A percentile compares a stretch with the other conserved stretches of the same genome.
Conservation (phyloP, 2,329 filamentous ascomycete species). For the Calonectria crousiana region DNA sequence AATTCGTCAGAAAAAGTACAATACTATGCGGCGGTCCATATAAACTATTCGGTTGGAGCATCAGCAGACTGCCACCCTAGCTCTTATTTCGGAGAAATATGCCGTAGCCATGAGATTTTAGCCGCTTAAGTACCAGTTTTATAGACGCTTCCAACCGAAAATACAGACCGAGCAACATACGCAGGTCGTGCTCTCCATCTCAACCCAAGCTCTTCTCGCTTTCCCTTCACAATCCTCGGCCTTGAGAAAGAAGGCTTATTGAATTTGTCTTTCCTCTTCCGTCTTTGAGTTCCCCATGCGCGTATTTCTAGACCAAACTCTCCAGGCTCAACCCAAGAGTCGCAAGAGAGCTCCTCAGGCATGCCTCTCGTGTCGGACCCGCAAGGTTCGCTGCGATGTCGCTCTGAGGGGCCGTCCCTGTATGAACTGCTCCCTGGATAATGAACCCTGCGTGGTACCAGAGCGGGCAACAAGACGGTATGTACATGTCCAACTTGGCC, state of each 20-base stretch:
- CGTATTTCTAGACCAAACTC: not conserved
- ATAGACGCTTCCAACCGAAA: not conserved
- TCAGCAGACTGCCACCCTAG: not conserved
- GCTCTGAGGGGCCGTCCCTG: constrained; percentile 60
- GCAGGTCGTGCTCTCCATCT: not conserved
- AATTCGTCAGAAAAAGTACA: not conserved
- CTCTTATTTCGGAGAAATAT: not conserved
- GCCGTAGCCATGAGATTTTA: not conserved
- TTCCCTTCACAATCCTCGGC: not conserved
- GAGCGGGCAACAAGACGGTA: constrained; percentile 54
- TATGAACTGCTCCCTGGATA: constrained; percentile 64
- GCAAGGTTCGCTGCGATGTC: constrained; percentile 64
- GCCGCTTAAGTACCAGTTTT: not conserved
- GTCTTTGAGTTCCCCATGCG: not conserved
- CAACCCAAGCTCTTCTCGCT: not conserved
- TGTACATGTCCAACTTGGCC: not conserved
- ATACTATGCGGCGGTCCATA: not conserved
- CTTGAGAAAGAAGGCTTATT: not conserved
- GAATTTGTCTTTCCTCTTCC: not conserved
- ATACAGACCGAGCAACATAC: not conserved
- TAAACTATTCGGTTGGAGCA: not conserved
- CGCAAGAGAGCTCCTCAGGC: constrained; percentile 49
- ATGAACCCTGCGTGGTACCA: constrained; percentile 55
- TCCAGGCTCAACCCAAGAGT: not conserved
- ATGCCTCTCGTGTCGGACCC: constrained; percentile 59